Evolutionary conservation across 805 yeast genomes (phyloP).

Genomic region (Myxozyma sirexii): DNA sequence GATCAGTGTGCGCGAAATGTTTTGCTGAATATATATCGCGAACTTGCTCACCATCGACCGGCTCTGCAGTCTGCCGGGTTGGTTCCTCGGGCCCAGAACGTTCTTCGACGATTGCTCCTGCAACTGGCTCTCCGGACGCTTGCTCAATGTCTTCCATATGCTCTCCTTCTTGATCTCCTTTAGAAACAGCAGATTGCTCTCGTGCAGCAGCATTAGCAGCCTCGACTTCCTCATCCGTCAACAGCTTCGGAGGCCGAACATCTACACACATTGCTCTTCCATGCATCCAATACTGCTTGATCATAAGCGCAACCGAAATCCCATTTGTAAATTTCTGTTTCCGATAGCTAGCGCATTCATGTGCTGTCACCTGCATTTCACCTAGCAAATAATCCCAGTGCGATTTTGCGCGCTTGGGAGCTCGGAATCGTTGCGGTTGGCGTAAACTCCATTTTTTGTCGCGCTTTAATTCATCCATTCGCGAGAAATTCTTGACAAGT

Average conservation of each 20-base stretch:
- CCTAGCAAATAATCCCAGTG: conserved; percentile 75
- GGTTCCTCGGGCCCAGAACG: background rate
- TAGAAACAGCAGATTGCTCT: background rate
- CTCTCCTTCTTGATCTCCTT: no score
- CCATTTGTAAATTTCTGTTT: conserved; percentile 74
- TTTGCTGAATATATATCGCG: conserved; percentile 5
- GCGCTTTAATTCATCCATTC: conserved; percentile 89
- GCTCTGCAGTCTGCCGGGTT: no score
- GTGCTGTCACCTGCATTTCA: conserved; percentile 84
- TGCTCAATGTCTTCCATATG: no score
- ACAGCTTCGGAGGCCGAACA: conserved; percentile 48
- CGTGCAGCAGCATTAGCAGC: conserved; percentile 17
- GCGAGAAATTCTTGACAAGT: conserved; percentile 80
- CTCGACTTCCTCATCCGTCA: conserved; percentile 35
- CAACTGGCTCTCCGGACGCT: no score
- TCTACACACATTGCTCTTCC: conserved; percentile 60
- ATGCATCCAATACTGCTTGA: conserved; percentile 73
- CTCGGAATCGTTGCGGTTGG: conserved; percentile 72
- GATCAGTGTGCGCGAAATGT: conserved; percentile 22
- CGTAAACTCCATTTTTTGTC: conserved; percentile 88
- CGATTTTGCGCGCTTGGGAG: conserved; percentile 58
- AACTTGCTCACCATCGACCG: background rate
- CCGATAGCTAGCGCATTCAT: conserved; percentile 70
- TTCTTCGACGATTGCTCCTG: no score
- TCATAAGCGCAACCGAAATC: conserved; percentile 67